Evolutionary conservation across 2,329 filamentous ascomycete species (phyloP).

Genomic region (Beauveria sp.): DNA sequence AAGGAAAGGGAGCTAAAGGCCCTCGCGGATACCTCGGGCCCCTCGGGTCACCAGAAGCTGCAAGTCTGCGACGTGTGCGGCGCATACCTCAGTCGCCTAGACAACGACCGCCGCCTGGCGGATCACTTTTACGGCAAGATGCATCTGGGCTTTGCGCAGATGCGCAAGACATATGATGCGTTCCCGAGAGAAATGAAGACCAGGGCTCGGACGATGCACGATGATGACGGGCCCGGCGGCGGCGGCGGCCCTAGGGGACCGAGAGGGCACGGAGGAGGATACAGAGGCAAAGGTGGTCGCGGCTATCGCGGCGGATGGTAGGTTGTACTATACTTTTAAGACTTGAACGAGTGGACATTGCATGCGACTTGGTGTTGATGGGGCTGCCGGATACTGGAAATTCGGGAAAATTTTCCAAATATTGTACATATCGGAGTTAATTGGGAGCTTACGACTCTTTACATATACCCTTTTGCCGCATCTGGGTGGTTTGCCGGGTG

Average conservation of each 20-base stretch:
- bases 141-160: conserved; percentile 96
- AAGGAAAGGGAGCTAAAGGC: conserved; percentile 83
- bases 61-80: conserved; percentile 98
- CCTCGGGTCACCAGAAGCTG: conserved; percentile 91
- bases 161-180: conserved; percentile 88
- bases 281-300: conserved; percentile 43
- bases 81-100: conserved; percentile 82
- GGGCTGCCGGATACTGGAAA: neutral
- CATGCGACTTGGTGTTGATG: conserved; percentile 9
- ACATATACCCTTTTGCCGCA: neutral
- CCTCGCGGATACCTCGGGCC: conserved; percentile 84
- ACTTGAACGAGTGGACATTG: neutral
- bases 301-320: conserved; percentile 44
- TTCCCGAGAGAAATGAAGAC: conserved; percentile 82
- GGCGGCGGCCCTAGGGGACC: conserved; percentile 40
- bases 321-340: neutral
- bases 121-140: conserved; percentile 99
- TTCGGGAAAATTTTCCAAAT: neutral
- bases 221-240: conserved; percentile 35
- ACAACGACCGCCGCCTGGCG: conserved; percentile 87
- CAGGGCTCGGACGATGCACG: conserved; percentile 50
- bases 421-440: neutral
- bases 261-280: conserved; percentile 46
- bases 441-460: neutral
- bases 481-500: neutral